phyloP scores from a whole-genome alignment of 2,329 filamentous ascomycete species.

The Harringtonia aguacate region DNA sequence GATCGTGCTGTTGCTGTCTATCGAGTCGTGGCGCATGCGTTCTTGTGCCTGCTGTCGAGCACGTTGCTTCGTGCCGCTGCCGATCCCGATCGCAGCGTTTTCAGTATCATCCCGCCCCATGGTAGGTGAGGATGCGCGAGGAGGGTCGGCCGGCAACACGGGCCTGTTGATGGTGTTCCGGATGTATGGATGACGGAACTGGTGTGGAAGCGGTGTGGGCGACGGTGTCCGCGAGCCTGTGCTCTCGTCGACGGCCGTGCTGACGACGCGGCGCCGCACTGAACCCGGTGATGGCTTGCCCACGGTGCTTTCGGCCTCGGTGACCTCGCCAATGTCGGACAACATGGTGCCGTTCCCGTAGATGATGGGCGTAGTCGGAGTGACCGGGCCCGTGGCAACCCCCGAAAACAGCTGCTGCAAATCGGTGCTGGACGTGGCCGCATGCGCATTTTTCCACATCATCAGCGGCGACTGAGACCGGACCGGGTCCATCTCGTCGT shows the following conservation, averaged over 20 bases:
- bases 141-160: constrained; percentile 21
- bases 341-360: constrained; percentile 61
- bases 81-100: neutral
- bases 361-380: constrained; percentile 52
- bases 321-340: constrained; percentile 52
- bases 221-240: constrained; percentile 19
- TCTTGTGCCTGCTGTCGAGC: constrained; percentile 22
- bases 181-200: constrained; percentile 5
- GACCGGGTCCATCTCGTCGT: constrained; percentile 23
- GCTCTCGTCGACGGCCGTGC: neutral
- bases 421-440: constrained; percentile 18
- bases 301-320: constrained; percentile 38
- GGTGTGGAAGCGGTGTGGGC: constrained; percentile 5
- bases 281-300: constrained; percentile 24
- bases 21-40: constrained; percentile 42
- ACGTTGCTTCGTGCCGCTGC: constrained; percentile 31
- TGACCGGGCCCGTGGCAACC: constrained; percentile 29
- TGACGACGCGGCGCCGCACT: constrained; percentile 1
- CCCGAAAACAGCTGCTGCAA: constrained; percentile 34
- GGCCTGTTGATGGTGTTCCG: constrained; percentile 14
- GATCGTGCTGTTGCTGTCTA: constrained; percentile 51
- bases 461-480: constrained; percentile 35
- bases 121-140: constrained; percentile 31
- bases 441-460: constrained; percentile 39
- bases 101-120: constrained; percentile 24